These are phyloP conservation scores for Microbotryomycetes sp. DNA, from an alignment of 1,284 basidiomycete genomes.

Conservation along the genomic window DNA sequence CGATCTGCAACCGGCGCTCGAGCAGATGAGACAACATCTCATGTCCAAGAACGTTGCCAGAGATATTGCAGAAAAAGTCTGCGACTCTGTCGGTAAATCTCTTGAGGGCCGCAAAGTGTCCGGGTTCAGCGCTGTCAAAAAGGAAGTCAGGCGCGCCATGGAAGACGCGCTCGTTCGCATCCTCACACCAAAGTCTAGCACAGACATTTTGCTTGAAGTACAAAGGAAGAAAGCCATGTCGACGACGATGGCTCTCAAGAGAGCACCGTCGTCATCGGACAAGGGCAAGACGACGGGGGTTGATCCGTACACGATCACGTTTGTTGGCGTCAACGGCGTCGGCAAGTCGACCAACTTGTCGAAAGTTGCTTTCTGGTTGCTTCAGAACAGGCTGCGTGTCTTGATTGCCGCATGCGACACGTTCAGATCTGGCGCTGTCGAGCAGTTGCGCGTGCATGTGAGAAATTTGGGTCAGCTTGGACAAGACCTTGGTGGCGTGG, in stretches of 20 bases:
- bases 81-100: constrained; percentile 80
- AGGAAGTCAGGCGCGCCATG: constrained; percentile 74
- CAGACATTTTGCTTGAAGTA: constrained; percentile 75
- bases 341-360: constrained; percentile 97
- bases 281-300: constrained; percentile 7
- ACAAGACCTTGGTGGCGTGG: constrained; percentile 49
- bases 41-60: constrained; percentile 99
- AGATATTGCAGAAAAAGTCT: constrained; percentile 89
- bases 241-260: background rate
- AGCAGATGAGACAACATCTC: constrained; percentile 91
- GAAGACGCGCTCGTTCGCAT: constrained; percentile 85
- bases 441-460: constrained; percentile 94
- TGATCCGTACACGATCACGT: constrained; percentile 78
- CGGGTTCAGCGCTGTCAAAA: constrained; percentile 56
- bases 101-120: constrained; percentile 72
- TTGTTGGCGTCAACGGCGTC: constrained; percentile 99
- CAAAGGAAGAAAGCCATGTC: constrained; percentile 43
- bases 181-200: constrained; percentile 91
- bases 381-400: constrained; percentile 88
- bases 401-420: constrained; percentile 98
- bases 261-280: background rate
- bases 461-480: constrained; percentile 86
- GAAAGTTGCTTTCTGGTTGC: constrained; percentile 98
- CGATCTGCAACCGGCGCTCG: constrained; percentile 80
- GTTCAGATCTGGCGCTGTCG: constrained; percentile 95